These are phyloP conservation scores for Thinopyrum elongatum DNA, from an alignment of 176 grass and related monocot genomes.

Conservation along the genomic window DNA sequence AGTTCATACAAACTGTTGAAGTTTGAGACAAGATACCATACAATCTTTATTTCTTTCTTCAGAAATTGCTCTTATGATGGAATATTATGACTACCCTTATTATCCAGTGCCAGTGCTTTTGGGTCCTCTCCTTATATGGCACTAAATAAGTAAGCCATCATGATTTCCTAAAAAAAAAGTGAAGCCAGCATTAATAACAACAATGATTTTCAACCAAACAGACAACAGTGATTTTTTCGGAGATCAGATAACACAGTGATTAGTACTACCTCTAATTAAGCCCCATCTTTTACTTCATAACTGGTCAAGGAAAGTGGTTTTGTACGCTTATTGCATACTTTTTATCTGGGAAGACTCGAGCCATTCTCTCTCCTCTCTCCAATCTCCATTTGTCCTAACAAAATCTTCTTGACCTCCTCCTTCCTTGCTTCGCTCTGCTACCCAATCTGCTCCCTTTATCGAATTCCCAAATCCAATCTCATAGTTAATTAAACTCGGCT, in stretches of 20 bases:
- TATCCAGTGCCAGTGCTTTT: too few species aligned
- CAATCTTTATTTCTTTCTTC: too few species aligned
- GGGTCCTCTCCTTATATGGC: too few species aligned
- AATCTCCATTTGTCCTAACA: conserved; percentile 9
- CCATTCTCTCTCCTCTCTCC: conserved; percentile 2
- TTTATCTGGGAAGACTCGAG: background rate
- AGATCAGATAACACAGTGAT: too few species aligned
- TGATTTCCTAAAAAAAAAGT: too few species aligned
- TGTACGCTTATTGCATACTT: conserved; percentile 1
- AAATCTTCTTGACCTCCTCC: conserved; percentile 33
- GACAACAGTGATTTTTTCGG: too few species aligned
- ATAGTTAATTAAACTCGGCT: conserved; percentile 8
- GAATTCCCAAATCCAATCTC: conserved; percentile 32
- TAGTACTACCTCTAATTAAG: background rate
- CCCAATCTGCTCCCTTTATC: background rate
- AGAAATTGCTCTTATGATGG: too few species aligned
- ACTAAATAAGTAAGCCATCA: too few species aligned
- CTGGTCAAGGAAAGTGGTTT: background rate
- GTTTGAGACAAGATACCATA: too few species aligned
- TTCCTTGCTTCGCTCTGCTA: background rate
- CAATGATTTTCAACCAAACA: too few species aligned
- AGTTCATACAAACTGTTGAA: too few species aligned
- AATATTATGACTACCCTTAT: too few species aligned
- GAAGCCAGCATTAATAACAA: background rate
- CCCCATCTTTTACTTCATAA: background rate